Evolutionary conservation across 2,329 filamentous ascomycete species (phyloP), one percentile per base, ranked within the genome.

Genomic region (Dactylellina leptospora): DNA sequence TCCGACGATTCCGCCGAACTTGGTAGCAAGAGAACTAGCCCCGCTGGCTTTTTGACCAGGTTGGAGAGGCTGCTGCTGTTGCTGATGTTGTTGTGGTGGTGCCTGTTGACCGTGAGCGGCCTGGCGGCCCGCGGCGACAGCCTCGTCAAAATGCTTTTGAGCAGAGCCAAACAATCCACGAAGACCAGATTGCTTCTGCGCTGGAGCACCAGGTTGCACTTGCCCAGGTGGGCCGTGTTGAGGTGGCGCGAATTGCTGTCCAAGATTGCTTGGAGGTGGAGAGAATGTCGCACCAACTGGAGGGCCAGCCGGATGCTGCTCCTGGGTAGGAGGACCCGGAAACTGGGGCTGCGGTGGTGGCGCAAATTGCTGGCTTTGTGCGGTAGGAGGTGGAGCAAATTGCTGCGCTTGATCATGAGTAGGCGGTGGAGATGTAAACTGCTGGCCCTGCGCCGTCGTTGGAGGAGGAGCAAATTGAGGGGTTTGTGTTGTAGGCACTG

Each of bases 61-160:
- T 8, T 42, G 30, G 20, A 38, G 18, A 1, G 18, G 51, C 10
- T 56, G 61, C 11, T 50, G 22, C 4, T 33, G 33, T 33, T 53
- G 59, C 16, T 53, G 59, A 3, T 30, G 22, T 20, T 50, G 56
- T 42, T 38, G 55, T 20, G 10, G n/a, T 16, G 16, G 11, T 44
- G 53, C 38, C n/a, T 66, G 61, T 2, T 56, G 27, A 16, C 60
- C 61, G 8, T 70, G 64, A 22, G 64, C 56, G 6, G 64, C 64
- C 22, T 55, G 56, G 13, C 64, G 64, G 16, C 64, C 64, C 5
- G 64, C 64, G n/a, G 50, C 27, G 20, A 70, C 13, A n/a, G 64
- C 64, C 58, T 70, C 64, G 51, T 40, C 51, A 27, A 71, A 53
- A 36, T 71, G 66, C 45, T 59, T 25, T 53, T 71, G 53, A 2